These are phyloP conservation scores for Protomyces gravidus DNA, from an alignment of 1,139 yeast genomes.

Conservation along the genomic window DNA sequence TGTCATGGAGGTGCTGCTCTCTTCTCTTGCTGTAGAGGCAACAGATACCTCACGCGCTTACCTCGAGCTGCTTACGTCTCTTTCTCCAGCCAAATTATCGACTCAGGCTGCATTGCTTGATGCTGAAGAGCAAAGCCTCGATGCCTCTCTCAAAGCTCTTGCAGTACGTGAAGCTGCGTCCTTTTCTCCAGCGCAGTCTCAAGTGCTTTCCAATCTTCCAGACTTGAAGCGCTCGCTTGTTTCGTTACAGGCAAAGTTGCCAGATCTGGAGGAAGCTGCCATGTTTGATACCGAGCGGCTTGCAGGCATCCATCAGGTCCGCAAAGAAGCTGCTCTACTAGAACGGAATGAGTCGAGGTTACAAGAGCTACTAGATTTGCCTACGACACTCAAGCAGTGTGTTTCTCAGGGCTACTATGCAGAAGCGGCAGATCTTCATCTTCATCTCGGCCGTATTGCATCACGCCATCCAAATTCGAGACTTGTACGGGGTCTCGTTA, in stretches of 20 bases:
- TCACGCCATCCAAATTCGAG: conserved; percentile 63
- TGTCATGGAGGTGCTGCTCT: conserved; percentile 8
- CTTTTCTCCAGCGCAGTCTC: conserved; percentile 2
- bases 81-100: background rate
- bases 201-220: conserved; percentile 9
- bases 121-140: conserved; percentile 18
- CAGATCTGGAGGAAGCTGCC: conserved; percentile 19
- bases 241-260: conserved; percentile 6
- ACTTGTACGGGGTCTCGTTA: conserved; percentile 51
- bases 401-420: conserved; percentile 82
- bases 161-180: conserved; percentile 18
- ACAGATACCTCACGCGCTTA: conserved; percentile 2
- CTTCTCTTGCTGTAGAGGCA: conserved; percentile 2
- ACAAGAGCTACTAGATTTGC: conserved; percentile 75
- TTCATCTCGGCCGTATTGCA: conserved; percentile 61
- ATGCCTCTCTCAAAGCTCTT: conserved; percentile 18
- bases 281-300: conserved; percentile 18
- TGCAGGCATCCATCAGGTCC: conserved; percentile 7
- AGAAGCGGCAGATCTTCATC: conserved; percentile 76
- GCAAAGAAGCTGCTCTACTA: conserved; percentile 43
- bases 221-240: conserved; percentile 7
- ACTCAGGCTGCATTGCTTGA: conserved; percentile 1
- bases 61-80: conserved; percentile 9
- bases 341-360: conserved; percentile 65
- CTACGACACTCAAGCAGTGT: conserved; percentile 76